A percentile compares a stretch with the other conserved stretches of the same genome.
phyloP scores from a whole-genome alignment of 192 early-diverging fungal species.

The Funneliformis mosseae region DNA sequence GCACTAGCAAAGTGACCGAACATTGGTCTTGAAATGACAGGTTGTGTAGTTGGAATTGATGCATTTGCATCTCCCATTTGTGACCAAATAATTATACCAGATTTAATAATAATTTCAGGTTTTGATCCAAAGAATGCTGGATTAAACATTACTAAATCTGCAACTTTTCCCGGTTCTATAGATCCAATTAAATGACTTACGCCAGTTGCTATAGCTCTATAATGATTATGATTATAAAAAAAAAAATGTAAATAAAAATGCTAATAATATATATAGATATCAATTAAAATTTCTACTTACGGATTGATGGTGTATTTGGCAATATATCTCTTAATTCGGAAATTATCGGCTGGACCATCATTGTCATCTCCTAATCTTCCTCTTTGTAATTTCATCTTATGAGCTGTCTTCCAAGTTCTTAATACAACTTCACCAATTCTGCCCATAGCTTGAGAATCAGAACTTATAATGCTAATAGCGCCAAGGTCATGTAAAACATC shows the following conservation, averaged over 20 bases:
- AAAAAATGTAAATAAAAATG: not conserved
- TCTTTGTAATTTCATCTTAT: constrained; percentile 90
- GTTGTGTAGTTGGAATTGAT: constrained; percentile 94
- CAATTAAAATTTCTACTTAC: constrained; percentile 53
- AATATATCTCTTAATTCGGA: constrained; percentile 86
- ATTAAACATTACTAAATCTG: constrained; percentile 86
- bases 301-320: constrained; percentile 99
- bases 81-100: constrained; percentile 81
- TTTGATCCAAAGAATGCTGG: constrained; percentile 90
- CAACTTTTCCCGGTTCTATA: constrained; percentile 92
- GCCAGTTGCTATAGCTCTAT: constrained; percentile 85
- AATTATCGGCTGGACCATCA: constrained; percentile 76
- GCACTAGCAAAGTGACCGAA: constrained; percentile 74
- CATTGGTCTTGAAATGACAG: constrained; percentile 83
- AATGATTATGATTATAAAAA: not conserved
- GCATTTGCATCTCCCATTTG: constrained; percentile 95
- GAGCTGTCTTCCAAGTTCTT: constrained; percentile 94
- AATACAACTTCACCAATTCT: constrained; percentile 91
- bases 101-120: constrained; percentile 85
- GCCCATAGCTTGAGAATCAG: constrained; percentile 96
- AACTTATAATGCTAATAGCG: constrained; percentile 92
- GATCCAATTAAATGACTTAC: constrained; percentile 88
- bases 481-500: constrained; percentile 95
- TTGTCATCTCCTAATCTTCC: constrained; percentile 60
- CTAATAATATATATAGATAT: not conserved